These are phyloP conservation scores for Thelonectria olida DNA, from an alignment of 2,329 filamentous ascomycete genomes.

Conservation along the genomic window DNA sequence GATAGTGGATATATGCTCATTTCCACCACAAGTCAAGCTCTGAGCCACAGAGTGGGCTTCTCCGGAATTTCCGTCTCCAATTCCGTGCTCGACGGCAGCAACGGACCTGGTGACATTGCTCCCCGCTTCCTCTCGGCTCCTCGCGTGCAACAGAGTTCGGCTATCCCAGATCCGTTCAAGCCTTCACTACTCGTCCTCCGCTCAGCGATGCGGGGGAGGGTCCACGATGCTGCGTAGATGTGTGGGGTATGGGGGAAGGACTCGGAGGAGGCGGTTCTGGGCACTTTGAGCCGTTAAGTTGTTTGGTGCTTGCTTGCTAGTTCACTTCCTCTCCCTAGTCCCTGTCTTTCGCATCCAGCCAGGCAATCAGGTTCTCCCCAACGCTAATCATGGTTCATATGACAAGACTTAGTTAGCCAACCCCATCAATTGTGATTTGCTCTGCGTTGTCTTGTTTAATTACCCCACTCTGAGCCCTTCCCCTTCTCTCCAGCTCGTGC, in stretches of 20 bases:
- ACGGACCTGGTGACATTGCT: not conserved
- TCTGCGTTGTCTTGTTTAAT: not conserved
- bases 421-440: not conserved
- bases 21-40: not conserved
- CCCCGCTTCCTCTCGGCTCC: not conserved
- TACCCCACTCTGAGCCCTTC: not conserved
- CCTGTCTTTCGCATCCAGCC: not conserved
- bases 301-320: not conserved
- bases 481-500: not conserved
- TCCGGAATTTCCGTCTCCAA: not conserved
- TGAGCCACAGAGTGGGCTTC: not conserved
- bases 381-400: not conserved
- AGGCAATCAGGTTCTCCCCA: not conserved
- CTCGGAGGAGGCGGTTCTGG: not conserved
- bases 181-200: not conserved
- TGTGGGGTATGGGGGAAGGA: slow-evolving; percentile 2
- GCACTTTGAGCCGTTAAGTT: not conserved
- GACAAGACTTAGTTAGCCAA: not conserved
- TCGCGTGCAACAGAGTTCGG: not conserved
- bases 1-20: not conserved
- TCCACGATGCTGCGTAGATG: not conserved
- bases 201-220: slow-evolving; percentile 5
- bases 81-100: not conserved
- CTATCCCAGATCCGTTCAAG: not conserved
- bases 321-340: not conserved